A percentile compares a stretch with the other conserved stretches of the same genome.
These are phyloP conservation scores for Pestalotiopsis sp. DNA, from an alignment of 2,329 filamentous ascomycete species.

Conservation along the genomic window DNA sequence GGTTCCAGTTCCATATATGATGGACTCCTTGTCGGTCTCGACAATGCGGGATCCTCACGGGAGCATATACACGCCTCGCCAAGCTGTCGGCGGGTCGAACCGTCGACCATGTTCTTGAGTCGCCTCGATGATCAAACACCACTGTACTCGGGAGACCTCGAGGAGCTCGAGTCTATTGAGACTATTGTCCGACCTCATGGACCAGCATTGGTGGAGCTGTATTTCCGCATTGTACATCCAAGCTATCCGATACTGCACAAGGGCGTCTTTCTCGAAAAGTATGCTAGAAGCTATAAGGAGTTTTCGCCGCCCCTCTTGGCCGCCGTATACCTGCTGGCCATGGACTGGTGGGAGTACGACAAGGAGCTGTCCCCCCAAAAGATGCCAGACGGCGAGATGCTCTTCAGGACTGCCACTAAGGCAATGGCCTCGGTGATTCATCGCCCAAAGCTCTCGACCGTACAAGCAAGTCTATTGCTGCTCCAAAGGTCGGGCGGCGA, in stretches of 20 bases:
- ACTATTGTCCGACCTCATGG: constrained; percentile 61
- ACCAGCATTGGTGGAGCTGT: constrained; percentile 60
- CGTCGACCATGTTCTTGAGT: too few relatives aligned
- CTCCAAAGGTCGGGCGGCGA: constrained; percentile 35
- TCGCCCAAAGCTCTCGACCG: constrained; percentile 42
- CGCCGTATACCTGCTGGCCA: constrained; percentile 57
- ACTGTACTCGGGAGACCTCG: too few relatives aligned
- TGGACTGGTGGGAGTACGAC: constrained; percentile 58
- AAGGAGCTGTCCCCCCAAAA: constrained; percentile 37
- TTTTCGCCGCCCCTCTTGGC: constrained; percentile 56
- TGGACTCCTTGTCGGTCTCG: too few relatives aligned
- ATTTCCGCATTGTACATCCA: constrained; percentile 59
- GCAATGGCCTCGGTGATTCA: constrained; percentile 30
- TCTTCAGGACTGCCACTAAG: constrained; percentile 24
- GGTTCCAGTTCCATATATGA: too few relatives aligned
- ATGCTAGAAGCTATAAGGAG: constrained; percentile 50
- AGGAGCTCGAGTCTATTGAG: constrained; percentile 46
- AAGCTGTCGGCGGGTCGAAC: too few relatives aligned
- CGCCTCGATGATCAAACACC: too few relatives aligned
- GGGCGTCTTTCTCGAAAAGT: constrained; percentile 55
- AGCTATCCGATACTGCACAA: constrained; percentile 54
- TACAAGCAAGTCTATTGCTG: constrained; percentile 45
- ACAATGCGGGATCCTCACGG: too few relatives aligned
- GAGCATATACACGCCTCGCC: too few relatives aligned
- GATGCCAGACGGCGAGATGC: constrained; percentile 38